Evolutionary conservation across 805 yeast genomes (phyloP).

Genomic region (Zygotorulaspora danielsina): DNA sequence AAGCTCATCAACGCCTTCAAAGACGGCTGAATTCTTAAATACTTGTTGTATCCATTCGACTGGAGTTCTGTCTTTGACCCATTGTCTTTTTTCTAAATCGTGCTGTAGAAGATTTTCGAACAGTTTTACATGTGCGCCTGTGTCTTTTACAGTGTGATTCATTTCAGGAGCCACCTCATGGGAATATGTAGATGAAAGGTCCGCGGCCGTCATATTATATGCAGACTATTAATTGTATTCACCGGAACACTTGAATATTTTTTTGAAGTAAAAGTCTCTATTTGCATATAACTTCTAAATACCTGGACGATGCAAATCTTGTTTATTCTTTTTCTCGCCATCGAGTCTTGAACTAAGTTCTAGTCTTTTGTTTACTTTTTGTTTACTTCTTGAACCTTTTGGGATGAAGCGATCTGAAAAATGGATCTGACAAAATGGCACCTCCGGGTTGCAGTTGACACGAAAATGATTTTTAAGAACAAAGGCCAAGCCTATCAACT

Average conservation of each 20-base stretch:
- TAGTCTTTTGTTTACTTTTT: neutral
- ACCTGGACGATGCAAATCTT: neutral
- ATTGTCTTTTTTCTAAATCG: conserved; percentile 3
- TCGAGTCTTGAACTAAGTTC: neutral
- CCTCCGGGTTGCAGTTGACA: conserved; percentile 1
- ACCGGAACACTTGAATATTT: neutral
- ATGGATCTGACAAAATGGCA: neutral
- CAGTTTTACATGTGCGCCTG: conserved; percentile 4
- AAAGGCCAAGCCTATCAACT: too few species aligned
- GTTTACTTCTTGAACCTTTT: conserved; percentile 8
- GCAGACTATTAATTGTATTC: too few species aligned
- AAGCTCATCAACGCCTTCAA: conserved; percentile 25
- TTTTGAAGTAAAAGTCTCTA: neutral
- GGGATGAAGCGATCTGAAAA: conserved; percentile 2
- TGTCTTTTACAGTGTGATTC: neutral
- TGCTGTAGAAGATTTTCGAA: conserved; percentile 15
- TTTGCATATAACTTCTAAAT: neutral
- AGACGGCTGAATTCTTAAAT: conserved; percentile 24
- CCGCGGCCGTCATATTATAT: conserved; percentile 7
- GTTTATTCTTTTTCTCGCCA: neutral
- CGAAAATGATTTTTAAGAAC: conserved; percentile 1
- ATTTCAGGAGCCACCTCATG: conserved; percentile 2
- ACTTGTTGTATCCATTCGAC: conserved; percentile 22
- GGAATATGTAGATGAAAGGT: conserved; percentile 17
- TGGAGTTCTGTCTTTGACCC: conserved; percentile 7